phyloP scores from a whole-genome alignment of 2,329 filamentous ascomycete genomes.

The Cladosporium sp. region DNA sequence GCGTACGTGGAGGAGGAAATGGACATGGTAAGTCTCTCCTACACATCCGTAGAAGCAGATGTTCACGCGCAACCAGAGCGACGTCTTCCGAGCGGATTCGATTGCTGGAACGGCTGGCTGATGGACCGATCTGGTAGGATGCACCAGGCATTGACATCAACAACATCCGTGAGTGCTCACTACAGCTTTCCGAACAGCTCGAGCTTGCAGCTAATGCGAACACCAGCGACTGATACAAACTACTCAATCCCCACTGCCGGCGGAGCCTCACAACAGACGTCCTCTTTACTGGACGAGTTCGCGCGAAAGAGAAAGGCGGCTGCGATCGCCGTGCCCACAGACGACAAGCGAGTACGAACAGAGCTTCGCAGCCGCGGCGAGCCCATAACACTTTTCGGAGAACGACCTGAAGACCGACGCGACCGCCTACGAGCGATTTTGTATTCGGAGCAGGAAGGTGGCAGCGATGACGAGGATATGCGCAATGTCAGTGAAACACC shows the following conservation, averaged over 20 bases:
- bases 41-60: slow-evolving; percentile 20
- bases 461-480: slow-evolving; percentile 54
- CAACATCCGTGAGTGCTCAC: slow-evolving; percentile 58
- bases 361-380: slow-evolving; percentile 85
- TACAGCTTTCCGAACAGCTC: background rate
- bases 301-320: slow-evolving; percentile 87
- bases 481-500: slow-evolving; percentile 58
- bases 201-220: background rate
- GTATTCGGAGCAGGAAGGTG: slow-evolving; percentile 64
- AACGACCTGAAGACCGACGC: slow-evolving; percentile 80
- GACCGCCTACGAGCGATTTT: slow-evolving; percentile 83
- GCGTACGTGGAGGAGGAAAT: slow-evolving; percentile 86
- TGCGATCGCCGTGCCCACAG: slow-evolving; percentile 87
- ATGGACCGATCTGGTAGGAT: slow-evolving; percentile 42
- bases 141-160: slow-evolving; percentile 61
- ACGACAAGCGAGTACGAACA: slow-evolving; percentile 81
- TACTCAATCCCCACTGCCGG: slow-evolving; percentile 75
- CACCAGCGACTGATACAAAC: slow-evolving; percentile 70
- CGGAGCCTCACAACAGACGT: slow-evolving; percentile 76
- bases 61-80: slow-evolving; percentile 37
- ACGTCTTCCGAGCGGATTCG: slow-evolving; percentile 16
- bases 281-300: slow-evolving; percentile 82
- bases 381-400: slow-evolving; percentile 91
- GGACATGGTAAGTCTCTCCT: slow-evolving; percentile 21
- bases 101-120: slow-evolving; percentile 27